A percentile compares a stretch with the other conserved stretches of the same genome.
phyloP scores from a whole-genome alignment of 1,139 yeast genomes.

The Suhomyces ambrosiae region DNA sequence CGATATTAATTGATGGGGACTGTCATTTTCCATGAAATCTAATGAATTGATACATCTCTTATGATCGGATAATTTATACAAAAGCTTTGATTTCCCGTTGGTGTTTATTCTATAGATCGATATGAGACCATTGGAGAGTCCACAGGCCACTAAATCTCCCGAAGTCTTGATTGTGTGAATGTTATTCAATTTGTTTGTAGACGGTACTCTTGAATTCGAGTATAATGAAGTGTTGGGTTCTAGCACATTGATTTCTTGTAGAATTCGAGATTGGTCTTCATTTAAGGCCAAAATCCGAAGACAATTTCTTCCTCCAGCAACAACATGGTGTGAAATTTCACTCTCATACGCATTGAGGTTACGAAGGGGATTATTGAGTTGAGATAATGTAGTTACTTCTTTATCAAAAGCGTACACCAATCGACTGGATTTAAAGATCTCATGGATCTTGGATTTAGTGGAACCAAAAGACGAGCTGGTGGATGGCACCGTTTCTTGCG shows the following conservation, averaged over 20 bases:
- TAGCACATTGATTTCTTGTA: constrained; percentile 48
- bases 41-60: constrained; percentile 80
- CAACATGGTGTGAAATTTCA: constrained; percentile 36
- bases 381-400: constrained; percentile 40
- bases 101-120: constrained; percentile 35
- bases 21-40: constrained; percentile 57
- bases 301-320: constrained; percentile 62
- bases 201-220: constrained; percentile 39
- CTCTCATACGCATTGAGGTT: constrained; percentile 14
- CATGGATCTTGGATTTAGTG: constrained; percentile 10
- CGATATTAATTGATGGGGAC: constrained; percentile 63
- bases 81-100: constrained; percentile 42
- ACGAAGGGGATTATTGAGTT: constrained; percentile 33
- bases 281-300: constrained; percentile 51
- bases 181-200: constrained; percentile 41
- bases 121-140: constrained; percentile 43
- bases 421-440: constrained; percentile 12
- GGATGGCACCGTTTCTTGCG: constrained; percentile 14
- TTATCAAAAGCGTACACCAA: constrained; percentile 29
- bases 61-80: constrained; percentile 63
- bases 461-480: constrained; percentile 17
- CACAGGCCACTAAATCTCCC: constrained; percentile 43
- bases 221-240: constrained; percentile 44
- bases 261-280: constrained; percentile 38
- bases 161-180: constrained; percentile 44